phyloP scores from a whole-genome alignment of 2,329 filamentous ascomycete genomes.

The Nothophaeocryptopus gaeumannii region DNA sequence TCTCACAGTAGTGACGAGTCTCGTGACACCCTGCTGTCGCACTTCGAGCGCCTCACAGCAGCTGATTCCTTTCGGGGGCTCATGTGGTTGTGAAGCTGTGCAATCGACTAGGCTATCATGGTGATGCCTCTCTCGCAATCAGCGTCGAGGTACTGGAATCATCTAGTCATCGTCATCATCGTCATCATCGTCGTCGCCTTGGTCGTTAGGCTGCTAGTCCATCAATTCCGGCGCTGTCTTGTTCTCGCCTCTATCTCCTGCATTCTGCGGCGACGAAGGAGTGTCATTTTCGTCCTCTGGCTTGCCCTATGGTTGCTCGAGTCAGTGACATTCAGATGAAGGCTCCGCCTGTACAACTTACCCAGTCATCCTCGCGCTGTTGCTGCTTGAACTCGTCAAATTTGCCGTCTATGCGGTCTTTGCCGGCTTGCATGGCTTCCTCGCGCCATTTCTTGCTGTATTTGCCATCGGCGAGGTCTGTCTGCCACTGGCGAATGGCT shows the following conservation, averaged over 20 bases:
- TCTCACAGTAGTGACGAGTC: no score
- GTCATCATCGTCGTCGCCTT: background rate
- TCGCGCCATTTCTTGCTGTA: slow-evolving; percentile 58
- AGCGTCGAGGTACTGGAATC: background rate
- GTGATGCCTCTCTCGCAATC: no score
- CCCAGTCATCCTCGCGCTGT: slow-evolving; percentile 58
- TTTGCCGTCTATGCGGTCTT: slow-evolving; percentile 51
- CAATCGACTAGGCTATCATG: no score
- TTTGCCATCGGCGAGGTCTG: slow-evolving; percentile 54
- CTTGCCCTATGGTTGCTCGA: no score
- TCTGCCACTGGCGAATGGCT: slow-evolving; percentile 54
- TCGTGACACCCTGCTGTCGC: no score
- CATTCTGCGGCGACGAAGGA: no score
- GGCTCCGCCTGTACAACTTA: slow-evolving; percentile 22
- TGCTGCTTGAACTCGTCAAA: slow-evolving; percentile 57
- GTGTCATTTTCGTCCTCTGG: no score
- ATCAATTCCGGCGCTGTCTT: background rate
- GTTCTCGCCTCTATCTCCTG: background rate
- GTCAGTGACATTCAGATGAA: no score
- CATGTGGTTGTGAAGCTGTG: no score
- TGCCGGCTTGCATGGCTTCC: slow-evolving; percentile 53
- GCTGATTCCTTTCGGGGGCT: no score
- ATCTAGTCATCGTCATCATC: slow-evolving; percentile 4
- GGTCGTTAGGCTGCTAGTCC: background rate
- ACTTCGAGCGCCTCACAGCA: no score